A percentile compares a stretch with the other conserved stretches of the same genome.
These are phyloP conservation scores for Lipomyces chichibuensis DNA, from an alignment of 805 yeast genomes.

Conservation along the genomic window DNA sequence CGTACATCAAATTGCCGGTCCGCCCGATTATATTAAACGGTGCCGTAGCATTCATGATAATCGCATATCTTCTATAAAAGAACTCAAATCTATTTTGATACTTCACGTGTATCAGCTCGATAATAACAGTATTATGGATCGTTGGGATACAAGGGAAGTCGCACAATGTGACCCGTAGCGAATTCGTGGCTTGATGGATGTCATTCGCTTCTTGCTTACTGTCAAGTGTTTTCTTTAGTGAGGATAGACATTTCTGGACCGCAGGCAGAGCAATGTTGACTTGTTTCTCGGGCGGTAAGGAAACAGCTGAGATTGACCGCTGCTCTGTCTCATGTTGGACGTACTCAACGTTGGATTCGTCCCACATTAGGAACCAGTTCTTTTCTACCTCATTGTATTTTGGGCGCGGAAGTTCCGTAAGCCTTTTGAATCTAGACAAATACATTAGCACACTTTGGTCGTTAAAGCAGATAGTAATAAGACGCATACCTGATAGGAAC, in stretches of 20 bases:
- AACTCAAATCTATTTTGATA: slow-evolving; percentile 16
- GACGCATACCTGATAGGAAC: slow-evolving; percentile 22
- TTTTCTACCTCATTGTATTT: slow-evolving; percentile 18
- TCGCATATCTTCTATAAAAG: slow-evolving; percentile 21
- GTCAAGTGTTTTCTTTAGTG: neutral
- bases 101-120: slow-evolving; percentile 26
- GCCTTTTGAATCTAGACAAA: neutral
- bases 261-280: neutral
- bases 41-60: slow-evolving; percentile 29
- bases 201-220: slow-evolving; percentile 4
- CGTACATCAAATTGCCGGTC: slow-evolving; percentile 20
- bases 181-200: slow-evolving; percentile 27
- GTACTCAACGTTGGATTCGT: slow-evolving; percentile 11
- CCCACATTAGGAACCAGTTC: slow-evolving; percentile 31
- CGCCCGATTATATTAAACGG: slow-evolving; percentile 31
- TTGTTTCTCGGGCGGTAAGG: slow-evolving; percentile 4
- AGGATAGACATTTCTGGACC: slow-evolving; percentile 9
- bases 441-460: neutral
- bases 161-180: slow-evolving; percentile 29
- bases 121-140: slow-evolving; percentile 26
- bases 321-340: slow-evolving; percentile 20
- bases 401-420: slow-evolving; percentile 26
- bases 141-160: slow-evolving; percentile 33
- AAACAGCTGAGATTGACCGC: slow-evolving; percentile 14
- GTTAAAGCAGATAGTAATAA: neutral